Evolutionary conservation across 1,284 basidiomycete genomes (phyloP).

Genomic region (Naganishia liquefaciens): DNA sequence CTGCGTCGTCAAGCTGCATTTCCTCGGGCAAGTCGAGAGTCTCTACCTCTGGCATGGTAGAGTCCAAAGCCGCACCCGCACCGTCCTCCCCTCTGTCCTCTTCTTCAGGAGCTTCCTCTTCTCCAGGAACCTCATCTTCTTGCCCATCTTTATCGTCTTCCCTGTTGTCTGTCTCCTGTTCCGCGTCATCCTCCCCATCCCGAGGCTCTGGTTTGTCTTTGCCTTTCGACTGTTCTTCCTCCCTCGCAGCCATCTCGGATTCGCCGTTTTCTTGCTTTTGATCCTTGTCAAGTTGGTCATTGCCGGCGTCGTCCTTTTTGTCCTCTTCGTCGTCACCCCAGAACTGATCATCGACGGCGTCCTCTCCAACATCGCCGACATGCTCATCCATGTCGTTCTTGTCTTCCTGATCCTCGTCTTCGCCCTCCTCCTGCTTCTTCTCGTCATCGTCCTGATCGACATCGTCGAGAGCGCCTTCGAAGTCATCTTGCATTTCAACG

Average conservation of each 20-base stretch:
- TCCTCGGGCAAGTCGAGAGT: slow-evolving; percentile 82
- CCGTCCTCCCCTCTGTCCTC: slow-evolving; percentile 59
- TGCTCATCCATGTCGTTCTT: slow-evolving; percentile 74
- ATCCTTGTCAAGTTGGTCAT: slow-evolving; percentile 55
- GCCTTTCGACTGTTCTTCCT: slow-evolving; percentile 56
- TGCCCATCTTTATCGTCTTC: slow-evolving; percentile 39
- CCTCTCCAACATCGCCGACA: slow-evolving; percentile 82
- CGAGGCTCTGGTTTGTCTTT: slow-evolving; percentile 44
- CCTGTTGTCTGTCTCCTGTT: slow-evolving; percentile 39
- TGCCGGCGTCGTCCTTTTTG: slow-evolving; percentile 56
- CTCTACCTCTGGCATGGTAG: slow-evolving; percentile 71
- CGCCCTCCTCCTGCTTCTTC: slow-evolving; percentile 59
- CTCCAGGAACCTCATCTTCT: slow-evolving; percentile 2
- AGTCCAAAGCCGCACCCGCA: slow-evolving; percentile 63
- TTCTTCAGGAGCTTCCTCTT: slow-evolving; percentile 55
- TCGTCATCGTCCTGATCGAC: slow-evolving; percentile 64
- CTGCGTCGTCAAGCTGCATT: slow-evolving; percentile 64
- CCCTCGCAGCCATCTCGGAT: slow-evolving; percentile 76
- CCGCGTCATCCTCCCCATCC: slow-evolving; percentile 46
- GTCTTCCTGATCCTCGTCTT: slow-evolving; percentile 61
- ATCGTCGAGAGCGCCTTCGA: slow-evolving; percentile 80
- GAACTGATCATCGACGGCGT: slow-evolving; percentile 90
- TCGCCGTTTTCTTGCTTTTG: slow-evolving; percentile 54
- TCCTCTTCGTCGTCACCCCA: slow-evolving; percentile 79
- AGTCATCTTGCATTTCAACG: slow-evolving; percentile 62